Percentiles rank a stretch among this genome's conserved stretches.
These are phyloP conservation scores for Climacium dendroides DNA, from an alignment of 225 moss, liverwort and hornwort genomes.

Conservation along the genomic window DNA sequence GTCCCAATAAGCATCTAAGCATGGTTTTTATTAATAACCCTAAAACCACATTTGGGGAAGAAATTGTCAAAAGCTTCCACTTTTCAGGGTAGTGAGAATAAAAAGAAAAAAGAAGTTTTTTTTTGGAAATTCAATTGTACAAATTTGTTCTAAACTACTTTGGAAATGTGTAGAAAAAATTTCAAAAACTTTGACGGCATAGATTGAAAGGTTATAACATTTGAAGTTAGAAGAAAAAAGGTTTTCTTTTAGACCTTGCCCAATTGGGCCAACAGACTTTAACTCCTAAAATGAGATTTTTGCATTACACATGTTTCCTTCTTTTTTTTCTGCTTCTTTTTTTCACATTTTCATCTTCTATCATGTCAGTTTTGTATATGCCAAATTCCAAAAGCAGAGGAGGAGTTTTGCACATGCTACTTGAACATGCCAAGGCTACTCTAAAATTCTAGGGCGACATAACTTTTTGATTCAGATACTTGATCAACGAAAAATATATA, in stretches of 20 bases:
- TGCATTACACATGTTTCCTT: neutral
- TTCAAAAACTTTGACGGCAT: accelerated
- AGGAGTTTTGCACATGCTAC: neutral
- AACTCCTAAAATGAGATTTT: neutral
- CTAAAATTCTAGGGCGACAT: accelerated
- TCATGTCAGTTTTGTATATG: accelerated
- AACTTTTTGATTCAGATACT: accelerated
- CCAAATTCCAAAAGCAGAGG: neutral
- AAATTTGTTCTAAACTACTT: too few relatives aligned
- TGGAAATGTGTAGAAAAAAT: neutral
- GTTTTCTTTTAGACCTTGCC: accelerated
- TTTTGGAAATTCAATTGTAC: accelerated
- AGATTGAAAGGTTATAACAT: accelerated
- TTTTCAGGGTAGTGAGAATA: neutral
- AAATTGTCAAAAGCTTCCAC: accelerated
- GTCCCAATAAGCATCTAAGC: neutral
- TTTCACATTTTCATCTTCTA: too few relatives aligned
- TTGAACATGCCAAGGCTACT: accelerated
- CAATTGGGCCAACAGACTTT: accelerated
- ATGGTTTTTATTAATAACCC: neutral
- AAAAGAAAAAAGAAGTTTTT: accelerated
- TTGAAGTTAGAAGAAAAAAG: neutral
- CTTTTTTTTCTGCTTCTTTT: too few relatives aligned
- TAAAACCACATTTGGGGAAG: accelerated
- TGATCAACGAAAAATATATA: too few relatives aligned